Base-by-base conservation (phyloP, 2,329 filamentous ascomycete species). In the Neonectria magnoliae region DNA sequence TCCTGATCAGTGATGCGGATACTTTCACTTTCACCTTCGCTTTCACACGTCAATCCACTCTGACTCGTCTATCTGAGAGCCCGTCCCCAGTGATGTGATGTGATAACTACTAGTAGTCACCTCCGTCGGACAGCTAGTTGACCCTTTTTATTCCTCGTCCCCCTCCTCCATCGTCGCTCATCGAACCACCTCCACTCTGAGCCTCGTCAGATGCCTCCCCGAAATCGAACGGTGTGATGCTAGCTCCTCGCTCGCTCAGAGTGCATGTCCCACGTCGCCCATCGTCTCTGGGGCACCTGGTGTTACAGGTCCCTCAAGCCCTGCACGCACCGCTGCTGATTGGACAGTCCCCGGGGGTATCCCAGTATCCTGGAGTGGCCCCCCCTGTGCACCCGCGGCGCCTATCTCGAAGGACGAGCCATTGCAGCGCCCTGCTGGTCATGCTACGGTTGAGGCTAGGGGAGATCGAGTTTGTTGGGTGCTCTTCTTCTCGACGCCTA, bases 151-250 rank as follows among this genome's bases (percentile, higher is more conserved):
- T 50, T 11, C 29, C 45, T 63, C 63, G 65, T 42, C 31, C 45
- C 61, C 68, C 62, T 63, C 57, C 13, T 64, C 42, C 27, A 65
- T 22, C 5, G 5, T 36, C 18, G 31, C 22, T 14, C 42, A 72
- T 73, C 70, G 71, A 68, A 70, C 71, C 71, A 73, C 65, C 60
- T 42, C 29, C 44, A 44, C 58, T 48, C 31, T 63, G 60, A 66
- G 65, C 65, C 69, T 73, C 72, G 69, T 74, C 71, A 74, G 69
- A 74, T 74, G 47, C 67, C 29, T 56, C 47, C 41, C 42, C 42
- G 64, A 54, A 74, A 74, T 74, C 72, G 72, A 74, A 74, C 60
- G 72, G 67, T 73, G 64, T 53, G 55, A 68, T 64, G 60, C 67
- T 60, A 66, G 61, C 56, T 62, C 55, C 62, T 66, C 60, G 67